phyloP scores from a whole-genome alignment of 129 eudicot species.

The Flaveria linearis region DNA sequence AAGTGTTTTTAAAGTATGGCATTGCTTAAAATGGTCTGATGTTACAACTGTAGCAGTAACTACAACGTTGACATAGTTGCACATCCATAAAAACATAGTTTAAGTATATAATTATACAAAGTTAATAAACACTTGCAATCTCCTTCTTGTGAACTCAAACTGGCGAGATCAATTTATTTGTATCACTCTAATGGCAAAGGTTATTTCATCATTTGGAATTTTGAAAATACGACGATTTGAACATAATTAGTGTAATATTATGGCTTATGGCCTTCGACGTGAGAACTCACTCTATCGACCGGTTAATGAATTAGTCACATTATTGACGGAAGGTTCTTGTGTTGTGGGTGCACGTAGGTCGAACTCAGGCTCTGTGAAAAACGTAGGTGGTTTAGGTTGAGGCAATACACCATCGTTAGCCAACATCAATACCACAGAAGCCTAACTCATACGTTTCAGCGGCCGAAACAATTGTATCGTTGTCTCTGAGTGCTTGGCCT shows the following conservation, averaged over 20 bases:
- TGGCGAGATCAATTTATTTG: neutral
- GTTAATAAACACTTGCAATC: neutral
- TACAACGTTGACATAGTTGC: no score
- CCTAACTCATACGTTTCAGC: slow-evolving; percentile 17
- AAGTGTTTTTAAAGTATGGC: no score
- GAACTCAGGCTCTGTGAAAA: slow-evolving; percentile 15
- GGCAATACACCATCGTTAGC: slow-evolving; percentile 28
- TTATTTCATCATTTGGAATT: neutral
- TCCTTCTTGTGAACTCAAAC: neutral
- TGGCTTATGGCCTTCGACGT: neutral
- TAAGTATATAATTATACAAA: neutral
- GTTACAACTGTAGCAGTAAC: no score
- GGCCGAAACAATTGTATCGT: slow-evolving; percentile 23
- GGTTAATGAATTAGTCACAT: neutral
- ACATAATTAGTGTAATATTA: neutral
- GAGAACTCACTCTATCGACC: slow-evolving; percentile 18
- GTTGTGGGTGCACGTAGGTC: slow-evolving; percentile 4
- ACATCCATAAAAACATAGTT: neutral
- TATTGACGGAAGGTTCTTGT: neutral
- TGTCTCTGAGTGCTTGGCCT: slow-evolving; percentile 9
- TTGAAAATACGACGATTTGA: neutral
- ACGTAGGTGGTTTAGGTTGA: slow-evolving; percentile 38
- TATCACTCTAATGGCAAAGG: neutral
- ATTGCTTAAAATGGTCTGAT: no score
- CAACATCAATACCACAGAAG: slow-evolving; percentile 34